Percentiles rank a stretch among this genome's conserved stretches.
Conservation (phyloP, 116 monocot species). For the Papilionanthe hybrid region DNA sequence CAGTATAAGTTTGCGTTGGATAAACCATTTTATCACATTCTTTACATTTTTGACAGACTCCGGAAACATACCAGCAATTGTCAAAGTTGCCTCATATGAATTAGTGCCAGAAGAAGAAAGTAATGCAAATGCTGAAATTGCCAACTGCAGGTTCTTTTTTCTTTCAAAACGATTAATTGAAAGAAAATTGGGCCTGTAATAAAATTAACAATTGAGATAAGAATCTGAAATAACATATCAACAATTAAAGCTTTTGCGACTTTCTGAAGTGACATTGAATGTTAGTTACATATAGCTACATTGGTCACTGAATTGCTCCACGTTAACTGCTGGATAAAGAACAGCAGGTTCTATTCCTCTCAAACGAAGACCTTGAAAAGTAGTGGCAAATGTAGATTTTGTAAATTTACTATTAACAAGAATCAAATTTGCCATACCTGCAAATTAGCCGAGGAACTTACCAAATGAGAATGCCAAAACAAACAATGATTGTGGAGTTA, state of each 20-base stretch:
- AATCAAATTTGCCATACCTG: slow-evolving; percentile 85
- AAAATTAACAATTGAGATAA: not conserved
- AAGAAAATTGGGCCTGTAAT: slow-evolving; percentile 67
- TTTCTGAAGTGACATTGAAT: slow-evolving; percentile 3
- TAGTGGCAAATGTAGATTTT: slow-evolving; percentile 71
- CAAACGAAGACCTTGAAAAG: slow-evolving; percentile 55
- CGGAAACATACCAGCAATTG: slow-evolving; percentile 63
- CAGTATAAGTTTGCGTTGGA: not conserved
- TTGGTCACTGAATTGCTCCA: slow-evolving; percentile 63
- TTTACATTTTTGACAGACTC: not conserved
- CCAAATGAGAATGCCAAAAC: slow-evolving; percentile 10
- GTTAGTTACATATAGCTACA: slow-evolving; percentile 69
- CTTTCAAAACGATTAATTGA: slow-evolving; percentile 93
- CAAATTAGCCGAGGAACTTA: slow-evolving; percentile 1
- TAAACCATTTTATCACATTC: not conserved
- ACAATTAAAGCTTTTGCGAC: not conserved
- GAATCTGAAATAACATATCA: not conserved
- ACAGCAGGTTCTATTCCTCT: slow-evolving; percentile 59
- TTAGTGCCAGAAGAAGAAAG: slow-evolving; percentile 41
- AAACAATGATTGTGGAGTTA: not conserved
- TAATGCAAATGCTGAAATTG: slow-evolving; percentile 86
- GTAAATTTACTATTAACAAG: slow-evolving; percentile 94
- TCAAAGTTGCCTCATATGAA: slow-evolving; percentile 51
- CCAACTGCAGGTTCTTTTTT: slow-evolving; percentile 90
- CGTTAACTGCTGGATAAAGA: slow-evolving; percentile 83